Conservation (phyloP, 1,139 yeast species). For the Lodderomyces beijingensis region DNA sequence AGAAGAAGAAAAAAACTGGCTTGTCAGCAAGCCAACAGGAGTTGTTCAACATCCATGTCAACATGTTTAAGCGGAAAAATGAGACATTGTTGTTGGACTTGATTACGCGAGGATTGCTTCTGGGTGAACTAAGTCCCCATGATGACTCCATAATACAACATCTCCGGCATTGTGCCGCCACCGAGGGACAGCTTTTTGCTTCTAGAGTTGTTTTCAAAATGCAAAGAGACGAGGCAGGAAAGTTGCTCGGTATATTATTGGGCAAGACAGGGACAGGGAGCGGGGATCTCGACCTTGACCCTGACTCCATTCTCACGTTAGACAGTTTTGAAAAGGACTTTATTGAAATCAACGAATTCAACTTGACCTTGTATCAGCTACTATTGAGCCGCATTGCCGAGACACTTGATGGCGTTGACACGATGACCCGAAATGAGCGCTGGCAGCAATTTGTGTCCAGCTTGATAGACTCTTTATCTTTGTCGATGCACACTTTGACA, state of each 20-base stretch:
- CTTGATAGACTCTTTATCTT: not conserved
- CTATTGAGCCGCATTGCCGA: conserved; percentile 22
- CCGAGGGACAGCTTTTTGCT: not conserved
- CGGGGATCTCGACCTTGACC: too few relatives aligned
- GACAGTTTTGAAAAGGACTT: conserved; percentile 19
- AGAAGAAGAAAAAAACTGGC: not conserved
- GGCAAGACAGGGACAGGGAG: too few relatives aligned
- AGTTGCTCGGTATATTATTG: conserved; percentile 19
- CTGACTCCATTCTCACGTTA: conserved; percentile 10
- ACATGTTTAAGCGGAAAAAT: conserved; percentile 9
- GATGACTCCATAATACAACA: not conserved
- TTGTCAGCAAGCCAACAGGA: conserved; percentile 13
- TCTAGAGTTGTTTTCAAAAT: too few relatives aligned
- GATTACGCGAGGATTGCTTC: conserved; percentile 7
- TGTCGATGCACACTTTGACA: not conserved
- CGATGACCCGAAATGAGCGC: conserved; percentile 4
- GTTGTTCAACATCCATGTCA: conserved; percentile 13
- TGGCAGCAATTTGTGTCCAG: conserved; percentile 24
- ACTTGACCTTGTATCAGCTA: conserved; percentile 50
- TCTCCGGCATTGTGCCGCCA: not conserved
- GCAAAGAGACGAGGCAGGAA: conserved; percentile 18
- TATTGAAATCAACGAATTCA: conserved; percentile 44
- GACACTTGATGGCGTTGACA: conserved; percentile 2
- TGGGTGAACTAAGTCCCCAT: conserved; percentile 4
- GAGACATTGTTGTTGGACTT: conserved; percentile 7